Evolutionary conservation across 768 basidiomycete genomes (phyloP).

Genomic region (Kwoniella shandongensis): DNA sequence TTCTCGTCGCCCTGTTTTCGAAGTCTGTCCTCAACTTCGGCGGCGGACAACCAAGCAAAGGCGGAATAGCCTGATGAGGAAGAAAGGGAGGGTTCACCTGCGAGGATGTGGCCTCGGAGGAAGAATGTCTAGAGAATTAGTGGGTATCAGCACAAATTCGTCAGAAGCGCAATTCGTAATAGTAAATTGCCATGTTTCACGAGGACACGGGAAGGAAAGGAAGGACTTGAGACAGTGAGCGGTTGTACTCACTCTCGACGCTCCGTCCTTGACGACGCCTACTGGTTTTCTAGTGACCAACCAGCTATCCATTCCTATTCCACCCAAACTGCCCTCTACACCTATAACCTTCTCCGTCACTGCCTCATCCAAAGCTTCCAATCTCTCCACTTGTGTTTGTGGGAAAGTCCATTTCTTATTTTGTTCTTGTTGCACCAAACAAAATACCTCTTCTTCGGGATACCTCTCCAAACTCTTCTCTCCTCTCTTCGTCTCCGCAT

Average conservation of each 20-base stretch:
- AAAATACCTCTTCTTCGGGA: constrained; percentile 82
- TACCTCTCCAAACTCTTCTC: constrained; percentile 71
- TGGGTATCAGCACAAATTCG: constrained; percentile 1
- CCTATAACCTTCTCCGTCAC: constrained; percentile 69
- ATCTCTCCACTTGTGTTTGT: constrained; percentile 63
- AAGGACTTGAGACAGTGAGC: not conserved
- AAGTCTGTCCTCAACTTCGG: constrained; percentile 67
- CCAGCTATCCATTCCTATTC: constrained; percentile 87
- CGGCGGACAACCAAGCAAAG: constrained; percentile 92
- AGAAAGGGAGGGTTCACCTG: constrained; percentile 73
- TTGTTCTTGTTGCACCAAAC: constrained; percentile 65
- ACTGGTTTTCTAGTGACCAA: constrained; percentile 86
- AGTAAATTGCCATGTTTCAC: constrained; percentile 4
- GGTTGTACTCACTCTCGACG: constrained; percentile 28
- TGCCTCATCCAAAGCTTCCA: constrained; percentile 76
- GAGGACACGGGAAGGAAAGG: not conserved
- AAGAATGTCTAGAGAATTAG: constrained; percentile 71
- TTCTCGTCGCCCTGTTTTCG: constrained; percentile 31
- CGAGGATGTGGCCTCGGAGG: constrained; percentile 89
- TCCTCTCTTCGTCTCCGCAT: constrained; percentile 56
- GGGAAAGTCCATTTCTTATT: constrained; percentile 78
- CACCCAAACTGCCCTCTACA: constrained; percentile 60
- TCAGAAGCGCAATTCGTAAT: not conserved
- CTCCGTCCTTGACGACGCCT: constrained; percentile 62
- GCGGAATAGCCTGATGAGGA: constrained; percentile 61